These are phyloP conservation scores for Pyrenula aspistea DNA, from an alignment of 495 filamentous ascomycete species.

Conservation along the genomic window DNA sequence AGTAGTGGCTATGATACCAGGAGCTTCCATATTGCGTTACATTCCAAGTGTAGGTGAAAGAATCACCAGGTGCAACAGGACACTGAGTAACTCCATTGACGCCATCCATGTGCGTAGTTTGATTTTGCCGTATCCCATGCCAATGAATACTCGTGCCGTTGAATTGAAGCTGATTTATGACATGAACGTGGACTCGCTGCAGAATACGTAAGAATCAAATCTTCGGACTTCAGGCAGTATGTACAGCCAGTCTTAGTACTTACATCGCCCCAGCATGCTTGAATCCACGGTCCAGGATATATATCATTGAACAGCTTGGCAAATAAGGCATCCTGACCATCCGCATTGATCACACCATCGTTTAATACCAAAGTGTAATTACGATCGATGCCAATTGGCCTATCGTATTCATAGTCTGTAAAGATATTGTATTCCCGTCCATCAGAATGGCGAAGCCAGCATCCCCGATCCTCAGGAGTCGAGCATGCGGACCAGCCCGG, in stretches of 20 bases:
- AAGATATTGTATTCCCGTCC: constrained; percentile 2
- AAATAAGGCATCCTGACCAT: constrained; percentile 3
- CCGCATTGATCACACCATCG: constrained; percentile 5
- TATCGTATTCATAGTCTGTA: constrained; percentile 5
- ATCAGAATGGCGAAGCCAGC: background rate
- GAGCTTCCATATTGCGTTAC: constrained; percentile 43
- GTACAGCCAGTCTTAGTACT: background rate
- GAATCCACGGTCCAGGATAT: constrained; percentile 10
- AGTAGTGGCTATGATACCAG: constrained; percentile 55
- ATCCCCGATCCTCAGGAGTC: background rate
- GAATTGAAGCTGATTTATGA: constrained; percentile 9
- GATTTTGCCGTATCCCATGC: constrained; percentile 36
- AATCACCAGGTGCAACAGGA: constrained; percentile 14
- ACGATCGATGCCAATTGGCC: constrained; percentile 2
- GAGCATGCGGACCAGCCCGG: background rate
- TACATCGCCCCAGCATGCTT: constrained; percentile 12
- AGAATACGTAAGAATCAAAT: too few species aligned
- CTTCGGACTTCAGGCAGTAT: too few species aligned
- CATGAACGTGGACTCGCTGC: constrained; percentile 11
- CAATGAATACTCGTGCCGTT: constrained; percentile 38
- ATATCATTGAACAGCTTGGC: constrained; percentile 9
- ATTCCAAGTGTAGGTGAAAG: constrained; percentile 36
- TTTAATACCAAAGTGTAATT: background rate
- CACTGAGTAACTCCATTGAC: constrained; percentile 22
- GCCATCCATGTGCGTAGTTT: constrained; percentile 32